Conservation (phyloP, 208 protist genomes). For the Leishmania gerbilli region DNA sequence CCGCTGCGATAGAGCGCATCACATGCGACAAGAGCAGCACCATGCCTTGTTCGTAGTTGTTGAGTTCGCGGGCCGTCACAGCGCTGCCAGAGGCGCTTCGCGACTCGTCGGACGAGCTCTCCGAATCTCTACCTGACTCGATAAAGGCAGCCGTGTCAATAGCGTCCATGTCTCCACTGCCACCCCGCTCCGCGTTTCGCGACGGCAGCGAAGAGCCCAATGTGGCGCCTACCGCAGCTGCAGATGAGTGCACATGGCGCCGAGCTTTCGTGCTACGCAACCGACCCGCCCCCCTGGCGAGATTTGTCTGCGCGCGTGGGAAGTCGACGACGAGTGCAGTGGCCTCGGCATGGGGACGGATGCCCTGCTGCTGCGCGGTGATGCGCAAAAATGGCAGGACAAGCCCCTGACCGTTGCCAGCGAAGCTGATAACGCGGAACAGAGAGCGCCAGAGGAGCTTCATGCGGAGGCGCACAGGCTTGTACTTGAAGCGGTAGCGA, state of each 20-base stretch:
- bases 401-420: conserved; percentile 19
- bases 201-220: neutral
- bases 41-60: conserved; percentile 77
- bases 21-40: conserved; percentile 71
- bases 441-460: conserved; percentile 66
- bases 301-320: neutral
- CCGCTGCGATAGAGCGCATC: conserved; percentile 54
- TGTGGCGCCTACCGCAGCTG: neutral
- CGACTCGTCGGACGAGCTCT: conserved; percentile 7
- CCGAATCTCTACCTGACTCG: conserved; percentile 10
- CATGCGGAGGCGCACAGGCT: conserved; percentile 57
- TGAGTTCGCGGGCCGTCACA: conserved; percentile 28
- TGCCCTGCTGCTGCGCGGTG: neutral
- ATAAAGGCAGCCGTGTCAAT: conserved; percentile 6
- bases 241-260: neutral
- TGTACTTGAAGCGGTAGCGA: conserved; percentile 34
- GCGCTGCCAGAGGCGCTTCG: conserved; percentile 8
- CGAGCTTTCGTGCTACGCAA: neutral
- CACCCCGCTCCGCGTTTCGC: neutral
- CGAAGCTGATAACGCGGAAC: conserved; percentile 62
- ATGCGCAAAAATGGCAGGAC: conserved; percentile 16
- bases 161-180: neutral
- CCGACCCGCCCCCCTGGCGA: neutral
- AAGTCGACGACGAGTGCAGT: neutral
- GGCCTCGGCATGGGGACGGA: neutral